Evolutionary conservation across 2,329 filamentous ascomycete species (phyloP).

Genomic region (Colletotrichum limetticola): DNA sequence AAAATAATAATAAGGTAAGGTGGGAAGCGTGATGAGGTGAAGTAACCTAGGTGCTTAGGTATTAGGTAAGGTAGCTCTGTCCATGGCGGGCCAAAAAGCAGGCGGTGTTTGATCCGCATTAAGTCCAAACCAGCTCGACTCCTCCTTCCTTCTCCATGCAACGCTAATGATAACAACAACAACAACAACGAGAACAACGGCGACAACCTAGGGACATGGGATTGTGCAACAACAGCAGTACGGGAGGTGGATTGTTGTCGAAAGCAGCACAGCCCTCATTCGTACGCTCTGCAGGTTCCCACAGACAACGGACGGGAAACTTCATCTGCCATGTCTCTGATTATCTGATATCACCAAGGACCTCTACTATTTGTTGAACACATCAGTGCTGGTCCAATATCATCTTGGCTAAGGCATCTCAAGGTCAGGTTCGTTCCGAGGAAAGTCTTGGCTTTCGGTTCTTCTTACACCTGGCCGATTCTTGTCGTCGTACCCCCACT

Average conservation of each 20-base stretch:
- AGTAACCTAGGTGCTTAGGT: not conserved
- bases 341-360: not conserved
- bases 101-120: conserved; percentile 36
- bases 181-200: not conserved
- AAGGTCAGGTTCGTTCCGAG: conserved; percentile 7
- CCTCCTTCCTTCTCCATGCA: conserved; percentile 9
- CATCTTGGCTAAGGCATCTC: conserved; percentile 10
- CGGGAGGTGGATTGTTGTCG: not conserved
- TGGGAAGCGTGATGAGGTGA: not conserved
- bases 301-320: not conserved
- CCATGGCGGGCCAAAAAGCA: conserved; percentile 5
- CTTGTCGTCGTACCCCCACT: not conserved
- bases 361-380: not conserved
- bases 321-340: not conserved
- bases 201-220: not conserved
- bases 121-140: conserved; percentile 33
- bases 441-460: conserved; percentile 11
- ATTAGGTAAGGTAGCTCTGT: not conserved
- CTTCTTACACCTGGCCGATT: not conserved
- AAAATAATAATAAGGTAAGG: not conserved
- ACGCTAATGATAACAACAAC: conserved; percentile 18
- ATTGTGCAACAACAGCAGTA: not conserved
- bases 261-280: not conserved
- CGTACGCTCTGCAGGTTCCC: not conserved
- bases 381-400: not conserved